phyloP scores from a whole-genome alignment of 2,329 filamentous ascomycete species.

The Chaetothyriales sp. region DNA sequence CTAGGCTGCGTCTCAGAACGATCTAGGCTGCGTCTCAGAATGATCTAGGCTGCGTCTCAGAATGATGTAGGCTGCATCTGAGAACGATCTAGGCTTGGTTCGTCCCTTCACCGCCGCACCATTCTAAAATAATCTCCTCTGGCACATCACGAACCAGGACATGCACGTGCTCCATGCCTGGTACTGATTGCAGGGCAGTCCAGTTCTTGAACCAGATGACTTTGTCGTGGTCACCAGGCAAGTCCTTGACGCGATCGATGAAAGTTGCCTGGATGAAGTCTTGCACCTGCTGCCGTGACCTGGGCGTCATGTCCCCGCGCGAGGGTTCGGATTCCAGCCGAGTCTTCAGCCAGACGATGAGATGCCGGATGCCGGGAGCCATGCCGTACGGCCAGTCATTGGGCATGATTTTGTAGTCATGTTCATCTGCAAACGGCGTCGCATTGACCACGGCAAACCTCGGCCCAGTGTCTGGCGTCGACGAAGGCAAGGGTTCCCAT shows the following conservation, averaged over 20 bases:
- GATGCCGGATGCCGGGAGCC: constrained; percentile 39
- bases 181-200: constrained; percentile 46
- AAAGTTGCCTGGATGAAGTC: constrained; percentile 39
- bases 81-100: background rate
- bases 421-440: constrained; percentile 39
- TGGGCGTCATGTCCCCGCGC: constrained; percentile 38
- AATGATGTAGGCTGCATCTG: too few species aligned
- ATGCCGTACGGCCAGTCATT: constrained; percentile 55
- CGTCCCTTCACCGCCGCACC: constrained; percentile 25
- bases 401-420: constrained; percentile 43
- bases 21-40: background rate
- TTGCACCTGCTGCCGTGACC: constrained; percentile 35
- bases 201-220: constrained; percentile 56
- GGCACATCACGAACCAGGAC: constrained; percentile 39
- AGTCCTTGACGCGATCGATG: constrained; percentile 27
- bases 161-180: constrained; percentile 45
- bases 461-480: constrained; percentile 20
- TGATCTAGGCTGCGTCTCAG: background rate
- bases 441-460: constrained; percentile 32
- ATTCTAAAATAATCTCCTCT: constrained; percentile 30
- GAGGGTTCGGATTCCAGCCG: constrained; percentile 33
- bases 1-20: background rate
- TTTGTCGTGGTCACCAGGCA: constrained; percentile 27
- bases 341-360: constrained; percentile 45
- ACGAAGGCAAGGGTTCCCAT: constrained; percentile 29